A percentile compares a stretch with the other conserved stretches of the same genome.
phyloP scores from a whole-genome alignment of 2,329 filamentous ascomycete species.

The Ophiocordyceps polyrhachis-furcata region DNA sequence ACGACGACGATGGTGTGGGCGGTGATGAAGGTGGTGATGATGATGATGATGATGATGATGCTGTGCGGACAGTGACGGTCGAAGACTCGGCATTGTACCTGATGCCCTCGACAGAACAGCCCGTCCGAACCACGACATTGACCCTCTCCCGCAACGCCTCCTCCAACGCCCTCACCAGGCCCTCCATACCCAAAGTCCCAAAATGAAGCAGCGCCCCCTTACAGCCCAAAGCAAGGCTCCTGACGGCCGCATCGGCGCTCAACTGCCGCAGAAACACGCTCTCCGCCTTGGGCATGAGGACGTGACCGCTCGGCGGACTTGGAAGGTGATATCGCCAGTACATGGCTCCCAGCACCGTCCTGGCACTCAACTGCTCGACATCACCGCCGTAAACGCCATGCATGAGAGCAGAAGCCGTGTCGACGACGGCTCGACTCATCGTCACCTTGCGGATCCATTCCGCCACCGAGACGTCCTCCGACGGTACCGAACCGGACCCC shows the following conservation, averaged over 20 bases:
- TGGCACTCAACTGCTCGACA: slow-evolving; percentile 59
- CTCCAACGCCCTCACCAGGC: slow-evolving; percentile 36
- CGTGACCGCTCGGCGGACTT: not conserved
- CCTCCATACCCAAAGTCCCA: slow-evolving; percentile 39
- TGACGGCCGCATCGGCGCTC: slow-evolving; percentile 10
- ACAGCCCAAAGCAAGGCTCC: slow-evolving; percentile 12
- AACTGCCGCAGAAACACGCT: slow-evolving; percentile 10
- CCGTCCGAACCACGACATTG: slow-evolving; percentile 41
- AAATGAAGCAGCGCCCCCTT: slow-evolving; percentile 17
- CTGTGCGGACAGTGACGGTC: slow-evolving; percentile 20
- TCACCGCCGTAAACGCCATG: slow-evolving; percentile 93
- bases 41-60: not conserved
- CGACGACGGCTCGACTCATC: slow-evolving; percentile 24
- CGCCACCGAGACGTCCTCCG: slow-evolving; percentile 16
- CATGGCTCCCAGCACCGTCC: slow-evolving; percentile 27
- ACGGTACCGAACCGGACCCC: slow-evolving; percentile 6
- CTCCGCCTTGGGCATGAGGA: slow-evolving; percentile 10
- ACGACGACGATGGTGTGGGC: slow-evolving; percentile 11
- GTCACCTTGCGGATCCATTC: slow-evolving; percentile 16
- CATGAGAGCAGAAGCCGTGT: slow-evolving; percentile 58
- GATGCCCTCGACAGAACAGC: slow-evolving; percentile 28
- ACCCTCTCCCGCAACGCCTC: slow-evolving; percentile 26
- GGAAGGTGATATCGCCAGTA: slow-evolving; percentile 14
- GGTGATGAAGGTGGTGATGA: too few species aligned
- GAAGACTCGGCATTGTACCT: slow-evolving; percentile 16